Evolutionary conservation across 495 filamentous ascomycete species (phyloP).

Genomic region (Penicillium macrosclerotiorum): DNA sequence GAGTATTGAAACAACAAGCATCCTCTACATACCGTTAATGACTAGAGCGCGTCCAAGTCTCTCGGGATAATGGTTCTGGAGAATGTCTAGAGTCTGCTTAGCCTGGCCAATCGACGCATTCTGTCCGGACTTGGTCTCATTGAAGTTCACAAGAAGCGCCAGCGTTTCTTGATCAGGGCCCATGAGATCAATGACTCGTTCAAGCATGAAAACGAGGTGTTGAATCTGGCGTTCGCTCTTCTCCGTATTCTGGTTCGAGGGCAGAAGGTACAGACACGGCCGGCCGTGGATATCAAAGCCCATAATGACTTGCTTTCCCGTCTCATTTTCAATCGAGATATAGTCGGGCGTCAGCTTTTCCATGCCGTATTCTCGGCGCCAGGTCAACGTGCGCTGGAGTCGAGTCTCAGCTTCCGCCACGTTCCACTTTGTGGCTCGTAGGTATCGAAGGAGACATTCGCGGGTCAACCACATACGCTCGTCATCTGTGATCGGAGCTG

Average conservation of each 20-base stretch:
- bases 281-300: conserved; percentile 83
- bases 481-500: conserved; percentile 65
- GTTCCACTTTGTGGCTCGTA: conserved; percentile 92
- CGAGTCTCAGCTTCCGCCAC: conserved; percentile 71
- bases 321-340: conserved; percentile 88
- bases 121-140: conserved; percentile 71
- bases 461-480: conserved; percentile 88
- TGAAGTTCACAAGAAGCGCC: conserved; percentile 85
- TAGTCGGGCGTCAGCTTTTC: conserved; percentile 74
- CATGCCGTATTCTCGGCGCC: conserved; percentile 85
- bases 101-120: conserved; percentile 73
- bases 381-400: conserved; percentile 73
- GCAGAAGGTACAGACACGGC: conserved; percentile 85
- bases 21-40: conserved; percentile 65
- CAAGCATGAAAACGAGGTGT: conserved; percentile 93
- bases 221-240: conserved; percentile 86
- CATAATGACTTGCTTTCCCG: conserved; percentile 86
- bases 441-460: conserved; percentile 89
- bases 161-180: conserved; percentile 80
- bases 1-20: too few relatives aligned
- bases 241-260: conserved; percentile 88
- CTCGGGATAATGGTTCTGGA: conserved; percentile 95
- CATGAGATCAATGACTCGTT: conserved; percentile 85
- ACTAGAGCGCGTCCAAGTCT: conserved; percentile 84
- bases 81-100: conserved; percentile 75